Percentiles rank a stretch among this genome's conserved stretches.
phyloP scores from a whole-genome alignment of 805 yeast species.

The Myxozyma mucilagina region DNA sequence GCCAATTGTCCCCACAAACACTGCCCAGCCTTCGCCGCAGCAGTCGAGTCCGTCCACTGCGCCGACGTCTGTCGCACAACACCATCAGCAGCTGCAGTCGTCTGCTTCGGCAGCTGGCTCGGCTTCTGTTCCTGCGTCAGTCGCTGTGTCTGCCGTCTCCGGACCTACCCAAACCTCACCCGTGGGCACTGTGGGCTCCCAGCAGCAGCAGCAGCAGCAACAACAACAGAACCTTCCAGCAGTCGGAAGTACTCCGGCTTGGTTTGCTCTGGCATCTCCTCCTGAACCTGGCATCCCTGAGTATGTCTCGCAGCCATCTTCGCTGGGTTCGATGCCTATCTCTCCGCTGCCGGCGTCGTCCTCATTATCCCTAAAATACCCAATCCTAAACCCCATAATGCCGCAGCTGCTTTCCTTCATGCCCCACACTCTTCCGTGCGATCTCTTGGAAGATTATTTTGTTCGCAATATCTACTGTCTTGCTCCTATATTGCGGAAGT shows the following conservation, averaged over 20 bases:
- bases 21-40: neutral
- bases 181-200: too few relatives aligned
- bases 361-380: constrained; percentile 20
- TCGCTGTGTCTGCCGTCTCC: neutral
- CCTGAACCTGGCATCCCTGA: constrained; percentile 19
- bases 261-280: constrained; percentile 21
- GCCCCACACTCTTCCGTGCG: constrained; percentile 34
- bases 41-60: neutral
- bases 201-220: neutral
- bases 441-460: constrained; percentile 37
- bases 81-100: neutral
- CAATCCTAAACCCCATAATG: constrained; percentile 32
- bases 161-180: neutral
- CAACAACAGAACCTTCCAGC: neutral
- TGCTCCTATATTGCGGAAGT: constrained; percentile 35
- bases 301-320: constrained; percentile 10
- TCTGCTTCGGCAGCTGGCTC: neutral
- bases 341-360: constrained; percentile 4
- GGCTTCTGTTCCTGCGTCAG: neutral
- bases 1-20: constrained; percentile 1
- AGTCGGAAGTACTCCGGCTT: constrained; percentile 13
- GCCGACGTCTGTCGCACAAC: neutral
- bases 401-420: constrained; percentile 27
- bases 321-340: neutral
- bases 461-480: constrained; percentile 35